phyloP scores from a whole-genome alignment of 2,329 filamentous ascomycete genomes.

The Neocatenulostroma microsporum region DNA sequence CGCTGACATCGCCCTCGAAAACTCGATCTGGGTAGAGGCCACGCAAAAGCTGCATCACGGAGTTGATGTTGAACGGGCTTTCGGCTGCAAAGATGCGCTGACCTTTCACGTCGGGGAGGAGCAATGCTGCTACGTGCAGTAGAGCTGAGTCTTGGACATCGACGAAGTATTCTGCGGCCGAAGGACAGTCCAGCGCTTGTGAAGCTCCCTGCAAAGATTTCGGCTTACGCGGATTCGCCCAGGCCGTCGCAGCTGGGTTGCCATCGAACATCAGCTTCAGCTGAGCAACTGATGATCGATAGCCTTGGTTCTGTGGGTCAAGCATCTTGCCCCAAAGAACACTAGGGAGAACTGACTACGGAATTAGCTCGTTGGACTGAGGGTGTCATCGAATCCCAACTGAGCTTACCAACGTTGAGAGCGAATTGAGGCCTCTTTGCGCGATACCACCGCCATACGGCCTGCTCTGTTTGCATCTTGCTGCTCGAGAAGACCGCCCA shows the following conservation, averaged over 20 bases:
- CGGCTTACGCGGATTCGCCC: slow-evolving; percentile 10
- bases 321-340: slow-evolving; percentile 9
- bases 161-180: slow-evolving; percentile 30
- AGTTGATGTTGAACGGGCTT: slow-evolving; percentile 37
- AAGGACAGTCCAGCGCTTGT: slow-evolving; percentile 1
- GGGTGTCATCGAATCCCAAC: too few species aligned
- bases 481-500: slow-evolving; percentile 34
- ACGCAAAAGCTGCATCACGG: slow-evolving; percentile 31
- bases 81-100: slow-evolving; percentile 48
- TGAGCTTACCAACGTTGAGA: slow-evolving; percentile 37
- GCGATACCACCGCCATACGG: slow-evolving; percentile 37
- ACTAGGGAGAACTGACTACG: slow-evolving; percentile 10
- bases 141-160: slow-evolving; percentile 43
- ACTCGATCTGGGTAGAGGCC: slow-evolving; percentile 30
- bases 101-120: slow-evolving; percentile 37
- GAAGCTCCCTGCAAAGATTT: background rate
- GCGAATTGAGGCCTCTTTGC: slow-evolving; percentile 35
- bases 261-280: slow-evolving; percentile 10
- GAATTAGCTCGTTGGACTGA: slow-evolving; percentile 33
- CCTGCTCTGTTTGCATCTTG: slow-evolving; percentile 40
- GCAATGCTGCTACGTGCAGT: slow-evolving; percentile 44
- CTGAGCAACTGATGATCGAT: background rate
- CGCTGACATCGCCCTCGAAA: slow-evolving; percentile 25
- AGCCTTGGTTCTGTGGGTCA: slow-evolving; percentile 7
- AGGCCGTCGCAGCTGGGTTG: slow-evolving; percentile 6